Evolutionary conservation across 148 eudicot species (phyloP), one percentile per base, ranked within the genome.

Genomic region (Nepenthes gracilis): DNA sequence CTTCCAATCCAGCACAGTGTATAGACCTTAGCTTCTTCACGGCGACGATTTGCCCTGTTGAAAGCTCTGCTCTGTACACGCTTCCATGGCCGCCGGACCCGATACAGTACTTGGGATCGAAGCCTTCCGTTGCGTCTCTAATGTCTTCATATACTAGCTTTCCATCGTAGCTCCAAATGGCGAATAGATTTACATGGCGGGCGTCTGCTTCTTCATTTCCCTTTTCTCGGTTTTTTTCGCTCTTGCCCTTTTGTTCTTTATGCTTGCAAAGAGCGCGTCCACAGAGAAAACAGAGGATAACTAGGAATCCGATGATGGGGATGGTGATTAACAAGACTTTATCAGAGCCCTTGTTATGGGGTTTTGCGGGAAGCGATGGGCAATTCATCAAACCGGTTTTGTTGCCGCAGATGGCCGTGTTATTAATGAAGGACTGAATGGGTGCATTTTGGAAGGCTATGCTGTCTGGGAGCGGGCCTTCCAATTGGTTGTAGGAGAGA

Each of bases 31-130:
- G 74, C 69, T 73, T 69, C 74, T 83, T 83, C 2, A 77, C 87
- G 0, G 87, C 87, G 2, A 83, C 70, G 8, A 68, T 66, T 55
- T 75, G 75, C 11, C 74, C 75, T 54, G 82, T 63, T 57, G 72
- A 59, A 12, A 81, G 70, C 37, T 72, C 71, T 9, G 75, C 85
- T 75, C 72, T 81, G 62, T 75, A 81, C 8, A 81, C 85, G 23
- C 35, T 75, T 14, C 85, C 79, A 62, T 63, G 61, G 4, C 80
- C 77, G 14, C 85, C 85, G 8, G 51, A 43, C 1, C 85, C 85
- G 2, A 81, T 81, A 63, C 77, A 75, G 38, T 69, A 65, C 56
- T 67, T 65, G n/a, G 57, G 57, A 33, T 65, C 69, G 53, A 80
- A 80, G 1, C 59, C 77, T 49, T 80, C 61, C 10, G 85, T 80